phyloP scores from a whole-genome alignment of 495 filamentous ascomycete species.

The Penicillium antarcticum region DNA sequence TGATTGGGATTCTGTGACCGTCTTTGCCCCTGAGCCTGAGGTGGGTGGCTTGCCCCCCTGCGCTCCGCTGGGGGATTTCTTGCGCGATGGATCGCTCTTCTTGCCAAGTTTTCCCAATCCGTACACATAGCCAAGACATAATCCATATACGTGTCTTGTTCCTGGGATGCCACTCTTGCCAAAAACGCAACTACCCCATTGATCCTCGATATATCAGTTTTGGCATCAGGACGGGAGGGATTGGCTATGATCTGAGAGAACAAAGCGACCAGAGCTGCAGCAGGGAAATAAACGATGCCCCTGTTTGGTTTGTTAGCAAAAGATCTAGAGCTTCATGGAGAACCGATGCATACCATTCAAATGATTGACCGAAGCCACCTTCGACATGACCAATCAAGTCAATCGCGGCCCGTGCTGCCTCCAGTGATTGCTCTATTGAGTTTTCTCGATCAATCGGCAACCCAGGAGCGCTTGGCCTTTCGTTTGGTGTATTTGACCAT shows the following conservation, averaged over 20 bases:
- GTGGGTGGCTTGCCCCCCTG: background rate
- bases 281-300: constrained; percentile 20
- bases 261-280: constrained; percentile 13
- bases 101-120: constrained; percentile 8
- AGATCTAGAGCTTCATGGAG: background rate
- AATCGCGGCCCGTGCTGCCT: constrained; percentile 15
- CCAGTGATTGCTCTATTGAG: constrained; percentile 1
- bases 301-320: constrained; percentile 1
- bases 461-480: background rate
- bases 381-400: constrained; percentile 1
- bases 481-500: background rate
- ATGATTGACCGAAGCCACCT: constrained; percentile 1
- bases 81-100: background rate
- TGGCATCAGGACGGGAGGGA: constrained; percentile 1
- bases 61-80: background rate
- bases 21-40: background rate
- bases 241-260: constrained; percentile 2
- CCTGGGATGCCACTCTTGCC: constrained; percentile 6
- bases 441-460: background rate
- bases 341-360: constrained; percentile 2
- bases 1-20: background rate
- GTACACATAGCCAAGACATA: constrained; percentile 16
- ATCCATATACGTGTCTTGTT: constrained; percentile 20
- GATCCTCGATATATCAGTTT: constrained; percentile 8
- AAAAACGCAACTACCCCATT: constrained; percentile 2